Percentiles rank a stretch among this genome's conserved stretches.
These are phyloP conservation scores for Nicotiana undulata DNA, from an alignment of 257 asterid species.

Conservation along the genomic window DNA sequence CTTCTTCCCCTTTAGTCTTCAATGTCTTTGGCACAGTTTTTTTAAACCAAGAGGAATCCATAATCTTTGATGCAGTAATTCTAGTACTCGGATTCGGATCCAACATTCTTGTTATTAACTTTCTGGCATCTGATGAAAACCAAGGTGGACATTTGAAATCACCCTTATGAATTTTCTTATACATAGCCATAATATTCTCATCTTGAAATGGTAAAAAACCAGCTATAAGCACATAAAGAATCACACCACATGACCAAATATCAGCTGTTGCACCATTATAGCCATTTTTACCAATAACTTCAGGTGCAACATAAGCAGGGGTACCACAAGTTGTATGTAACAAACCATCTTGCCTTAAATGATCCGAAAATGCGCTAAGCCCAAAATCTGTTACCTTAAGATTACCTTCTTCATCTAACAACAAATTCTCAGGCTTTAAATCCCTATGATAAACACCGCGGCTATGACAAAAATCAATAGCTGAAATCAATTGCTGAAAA, in stretches of 20 bases:
- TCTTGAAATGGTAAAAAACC: constrained; percentile 61
- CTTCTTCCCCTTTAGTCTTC: constrained; percentile 22
- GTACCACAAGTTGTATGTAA: constrained; percentile 73
- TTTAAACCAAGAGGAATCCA: constrained; percentile 54
- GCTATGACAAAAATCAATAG: constrained; percentile 68
- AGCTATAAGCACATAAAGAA: constrained; percentile 48
- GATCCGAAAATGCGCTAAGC: constrained; percentile 51
- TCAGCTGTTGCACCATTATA: constrained; percentile 61
- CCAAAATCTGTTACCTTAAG: constrained; percentile 69
- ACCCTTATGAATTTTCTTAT: constrained; percentile 45
- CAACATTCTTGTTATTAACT: constrained; percentile 41
- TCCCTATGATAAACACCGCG: constrained; percentile 66
- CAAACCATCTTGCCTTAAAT: constrained; percentile 53
- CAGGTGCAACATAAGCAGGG: constrained; percentile 70
- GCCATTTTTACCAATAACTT: constrained; percentile 58
- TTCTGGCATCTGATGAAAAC: constrained; percentile 52
- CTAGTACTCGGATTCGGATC: constrained; percentile 51
- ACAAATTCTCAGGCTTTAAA: constrained; percentile 58
- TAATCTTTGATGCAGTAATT: constrained; percentile 43
- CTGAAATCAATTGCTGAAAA: constrained; percentile 66
- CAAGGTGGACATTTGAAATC: constrained; percentile 75
- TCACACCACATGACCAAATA: constrained; percentile 72
- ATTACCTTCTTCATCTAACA: constrained; percentile 51
- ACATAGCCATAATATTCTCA: constrained; percentile 50
- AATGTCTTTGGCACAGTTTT: constrained; percentile 19